Evolutionary conservation across 139 green algal species (phyloP).

Genomic region (Pleodorina starrii): DNA sequence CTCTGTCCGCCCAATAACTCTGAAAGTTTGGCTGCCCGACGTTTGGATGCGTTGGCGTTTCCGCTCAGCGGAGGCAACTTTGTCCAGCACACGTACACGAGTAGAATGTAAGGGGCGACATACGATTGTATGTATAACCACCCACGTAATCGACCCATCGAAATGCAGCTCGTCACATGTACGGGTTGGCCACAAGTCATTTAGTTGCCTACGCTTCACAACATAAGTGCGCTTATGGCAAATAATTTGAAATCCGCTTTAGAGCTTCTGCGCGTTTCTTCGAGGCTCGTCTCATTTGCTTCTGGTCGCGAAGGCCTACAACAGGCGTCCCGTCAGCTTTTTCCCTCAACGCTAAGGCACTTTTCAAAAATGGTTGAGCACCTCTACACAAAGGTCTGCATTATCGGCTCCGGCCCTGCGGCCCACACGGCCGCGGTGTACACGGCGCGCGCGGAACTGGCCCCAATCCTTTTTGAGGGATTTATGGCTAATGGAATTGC

Average conservation of each 20-base stretch:
- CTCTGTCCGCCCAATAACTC: no score
- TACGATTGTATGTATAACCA: no score
- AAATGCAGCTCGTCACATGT: no score
- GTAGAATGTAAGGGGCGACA: no score
- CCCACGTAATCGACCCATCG: no score
- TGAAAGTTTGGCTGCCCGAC: no score
- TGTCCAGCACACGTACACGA: no score
- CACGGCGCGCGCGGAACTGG: conserved; percentile 81
- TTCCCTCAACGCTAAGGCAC: not conserved
- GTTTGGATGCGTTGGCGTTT: no score
- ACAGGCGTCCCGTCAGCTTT: not conserved
- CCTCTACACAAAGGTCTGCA: conserved; percentile 79
- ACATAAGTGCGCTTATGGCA: not conserved
- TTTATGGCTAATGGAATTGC: conserved; percentile 86
- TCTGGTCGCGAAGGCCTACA: not conserved
- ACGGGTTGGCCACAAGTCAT: no score
- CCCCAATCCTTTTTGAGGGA: conserved; percentile 86
- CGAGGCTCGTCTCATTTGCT: not conserved
- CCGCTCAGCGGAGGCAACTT: no score
- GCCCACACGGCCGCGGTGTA: conserved; percentile 90
- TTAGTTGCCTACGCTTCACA: no score
- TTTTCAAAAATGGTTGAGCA: conserved; percentile 47
- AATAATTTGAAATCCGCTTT: not conserved
- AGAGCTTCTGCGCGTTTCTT: not conserved
- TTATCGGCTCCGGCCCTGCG: conserved; percentile 89